Base-by-base conservation (phyloP, 345 rosid genomes). In the Mercurialis annua region DNA sequence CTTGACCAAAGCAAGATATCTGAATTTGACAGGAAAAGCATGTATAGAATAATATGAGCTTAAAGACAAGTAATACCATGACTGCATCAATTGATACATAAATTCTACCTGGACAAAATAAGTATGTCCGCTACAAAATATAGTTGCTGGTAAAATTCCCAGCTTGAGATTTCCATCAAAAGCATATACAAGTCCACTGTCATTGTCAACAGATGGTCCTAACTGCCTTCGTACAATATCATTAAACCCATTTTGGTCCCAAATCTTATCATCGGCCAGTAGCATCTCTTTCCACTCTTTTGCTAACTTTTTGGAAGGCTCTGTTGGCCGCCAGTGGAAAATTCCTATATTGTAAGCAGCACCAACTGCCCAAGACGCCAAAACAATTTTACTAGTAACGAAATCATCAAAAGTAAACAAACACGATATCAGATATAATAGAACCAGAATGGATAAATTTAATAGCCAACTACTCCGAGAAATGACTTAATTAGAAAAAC, bases 211-310 rank as follows among this genome's bases (percentile, higher is more conserved):
- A 40, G 99, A 81, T 42, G 99, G 99, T 38, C 99, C 99, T 73
- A 88, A 64, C 86, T 91, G 93, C 75, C 71, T 88, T 62, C 83
- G 86, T 55, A 94, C 84, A 50, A 91, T 79, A 27, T 89, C 88
- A 68, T 94, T 94, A 79, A 94, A 94, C 36, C 99, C 99, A 77
- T 89, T 89, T 69, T 94, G 99, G 85, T 94, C 99, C 99, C 99
- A 94, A 66, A 91, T 91, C 76, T 82, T 85, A 62, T 91, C 99
- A 60, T 94, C 92, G 3, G 97, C 89, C 48, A 94, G 64, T 79
- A 94, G 93, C 81, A 82, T 79, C 2, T 86, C 89, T 81, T 91
- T 92, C 99, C 99, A 94, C 73, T 94, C 96, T 75, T 83, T 87
- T 26, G 93, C 99, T 78, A 94, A 71, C 72, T 84, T 89, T 65